A percentile compares a stretch with the other conserved stretches of the same genome.
phyloP scores from a whole-genome alignment of 306 rosid species.

The Prunus salicina region DNA sequence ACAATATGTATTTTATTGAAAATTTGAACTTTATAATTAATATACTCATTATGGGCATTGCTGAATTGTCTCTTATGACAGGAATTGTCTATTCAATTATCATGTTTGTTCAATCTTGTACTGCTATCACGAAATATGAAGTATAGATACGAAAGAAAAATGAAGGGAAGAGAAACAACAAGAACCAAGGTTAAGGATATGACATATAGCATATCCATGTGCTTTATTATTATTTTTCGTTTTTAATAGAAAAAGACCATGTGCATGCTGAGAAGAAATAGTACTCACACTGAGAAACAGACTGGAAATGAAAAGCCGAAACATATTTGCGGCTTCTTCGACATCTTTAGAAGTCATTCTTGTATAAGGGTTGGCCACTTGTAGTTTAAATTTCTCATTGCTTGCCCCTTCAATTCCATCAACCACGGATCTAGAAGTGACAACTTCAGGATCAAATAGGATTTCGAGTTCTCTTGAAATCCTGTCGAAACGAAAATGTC shows the following conservation, averaged over 20 bases:
- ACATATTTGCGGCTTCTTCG: constrained; percentile 62
- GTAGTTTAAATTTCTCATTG: constrained; percentile 64
- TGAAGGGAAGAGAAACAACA: neutral
- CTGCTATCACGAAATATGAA: neutral
- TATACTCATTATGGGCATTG: neutral
- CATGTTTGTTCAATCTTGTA: neutral
- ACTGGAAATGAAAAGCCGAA: constrained; percentile 77
- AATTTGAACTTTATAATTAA: neutral
- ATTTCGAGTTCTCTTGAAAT: constrained; percentile 63
- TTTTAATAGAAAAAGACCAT: neutral
- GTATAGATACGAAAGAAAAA: neutral
- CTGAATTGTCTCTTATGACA: neutral
- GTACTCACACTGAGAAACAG: constrained; percentile 82
- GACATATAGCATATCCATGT: neutral
- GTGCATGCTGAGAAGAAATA: constrained; percentile 13
- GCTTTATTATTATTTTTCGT: no score
- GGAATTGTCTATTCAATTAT: neutral
- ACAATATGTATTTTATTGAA: neutral
- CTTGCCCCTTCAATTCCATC: constrained; percentile 71
- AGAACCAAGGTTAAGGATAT: neutral
- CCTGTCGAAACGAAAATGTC: constrained; percentile 56
- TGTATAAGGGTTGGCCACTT: constrained; percentile 68
- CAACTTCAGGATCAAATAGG: constrained; percentile 77
- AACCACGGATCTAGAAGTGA: constrained; percentile 79
- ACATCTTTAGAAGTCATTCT: constrained; percentile 82